Evolutionary conservation across 306 rosid species (phyloP).

Genomic region (Glycine tomentella): DNA sequence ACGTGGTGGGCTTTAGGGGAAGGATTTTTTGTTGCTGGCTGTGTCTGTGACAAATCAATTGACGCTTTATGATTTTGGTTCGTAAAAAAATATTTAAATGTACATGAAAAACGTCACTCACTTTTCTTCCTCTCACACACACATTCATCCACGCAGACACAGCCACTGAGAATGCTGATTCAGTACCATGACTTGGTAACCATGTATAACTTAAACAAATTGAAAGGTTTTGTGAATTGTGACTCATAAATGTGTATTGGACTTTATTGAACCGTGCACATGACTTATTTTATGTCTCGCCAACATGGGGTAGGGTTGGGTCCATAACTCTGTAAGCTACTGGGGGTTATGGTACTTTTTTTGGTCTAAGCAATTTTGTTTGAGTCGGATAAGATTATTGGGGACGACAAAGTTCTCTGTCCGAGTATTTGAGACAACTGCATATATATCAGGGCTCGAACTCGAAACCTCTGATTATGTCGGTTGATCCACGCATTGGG

Average conservation of each 20-base stretch:
- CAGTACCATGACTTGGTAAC: not conserved
- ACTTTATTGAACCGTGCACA: constrained; percentile 40
- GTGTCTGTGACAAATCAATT: constrained; percentile 37
- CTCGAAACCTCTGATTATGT: too few species aligned
- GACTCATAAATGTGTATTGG: not conserved
- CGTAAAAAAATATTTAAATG: not conserved
- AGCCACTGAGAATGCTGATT: constrained; percentile 20
- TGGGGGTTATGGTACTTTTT: too few species aligned
- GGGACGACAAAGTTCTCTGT: too few species aligned
- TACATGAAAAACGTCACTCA: not conserved
- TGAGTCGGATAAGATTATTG: too few species aligned
- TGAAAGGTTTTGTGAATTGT: constrained; percentile 6
- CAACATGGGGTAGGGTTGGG: constrained; percentile 38
- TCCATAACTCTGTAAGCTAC: not conserved
- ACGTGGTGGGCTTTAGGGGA: constrained; percentile 42
- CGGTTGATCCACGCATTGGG: too few species aligned
- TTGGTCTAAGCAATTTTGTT: too few species aligned
- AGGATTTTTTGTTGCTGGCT: constrained; percentile 12
- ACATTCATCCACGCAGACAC: constrained; percentile 2
- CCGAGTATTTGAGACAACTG: too few species aligned
- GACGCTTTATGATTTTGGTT: constrained; percentile 21
- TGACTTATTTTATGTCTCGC: constrained; percentile 44
- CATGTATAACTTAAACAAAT: constrained; percentile 10
- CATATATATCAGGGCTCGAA: too few species aligned
- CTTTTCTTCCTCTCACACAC: not conserved